phyloP scores from a whole-genome alignment of 2,329 filamentous ascomycete genomes.

The Teratosphaeria pseudoeucalypti region DNA sequence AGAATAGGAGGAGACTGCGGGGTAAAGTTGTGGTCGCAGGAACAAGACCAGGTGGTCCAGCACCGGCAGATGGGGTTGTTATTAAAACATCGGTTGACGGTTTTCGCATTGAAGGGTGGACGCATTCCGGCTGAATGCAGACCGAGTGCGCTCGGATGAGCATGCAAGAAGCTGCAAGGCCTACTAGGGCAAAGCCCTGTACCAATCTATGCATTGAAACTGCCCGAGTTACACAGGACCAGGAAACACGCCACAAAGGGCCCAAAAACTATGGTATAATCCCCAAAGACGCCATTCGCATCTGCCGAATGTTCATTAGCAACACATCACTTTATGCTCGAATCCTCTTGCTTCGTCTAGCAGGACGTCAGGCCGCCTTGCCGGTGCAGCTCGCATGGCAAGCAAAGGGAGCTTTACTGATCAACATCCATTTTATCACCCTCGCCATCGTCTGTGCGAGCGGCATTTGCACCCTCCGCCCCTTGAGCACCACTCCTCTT shows the following conservation, averaged over 20 bases:
- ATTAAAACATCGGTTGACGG: background rate
- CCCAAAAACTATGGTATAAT: background rate
- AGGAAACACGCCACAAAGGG: background rate
- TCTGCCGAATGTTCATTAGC: background rate
- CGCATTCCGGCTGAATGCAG: background rate
- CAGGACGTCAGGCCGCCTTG: background rate
- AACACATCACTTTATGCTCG: background rate
- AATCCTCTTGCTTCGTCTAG: background rate
- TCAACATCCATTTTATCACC: slow-evolving; percentile 15
- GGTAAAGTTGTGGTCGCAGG: background rate
- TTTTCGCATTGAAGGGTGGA: background rate
- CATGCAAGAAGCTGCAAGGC: background rate
- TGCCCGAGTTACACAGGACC: background rate
- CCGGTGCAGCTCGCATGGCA: background rate
- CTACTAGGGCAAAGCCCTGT: background rate
- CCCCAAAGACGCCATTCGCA: background rate
- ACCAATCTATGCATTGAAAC: background rate
- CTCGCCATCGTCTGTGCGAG: background rate
- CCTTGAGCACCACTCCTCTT: background rate
- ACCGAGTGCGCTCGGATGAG: background rate
- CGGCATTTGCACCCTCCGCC: background rate
- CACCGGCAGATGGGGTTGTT: background rate
- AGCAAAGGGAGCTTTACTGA: background rate
- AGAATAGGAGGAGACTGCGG: background rate
- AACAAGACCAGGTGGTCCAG: background rate